A percentile compares a stretch with the other conserved stretches of the same genome.
Conservation (phyloP, 108 stramenopile genomes). For the Skeletonema costatum region DNA sequence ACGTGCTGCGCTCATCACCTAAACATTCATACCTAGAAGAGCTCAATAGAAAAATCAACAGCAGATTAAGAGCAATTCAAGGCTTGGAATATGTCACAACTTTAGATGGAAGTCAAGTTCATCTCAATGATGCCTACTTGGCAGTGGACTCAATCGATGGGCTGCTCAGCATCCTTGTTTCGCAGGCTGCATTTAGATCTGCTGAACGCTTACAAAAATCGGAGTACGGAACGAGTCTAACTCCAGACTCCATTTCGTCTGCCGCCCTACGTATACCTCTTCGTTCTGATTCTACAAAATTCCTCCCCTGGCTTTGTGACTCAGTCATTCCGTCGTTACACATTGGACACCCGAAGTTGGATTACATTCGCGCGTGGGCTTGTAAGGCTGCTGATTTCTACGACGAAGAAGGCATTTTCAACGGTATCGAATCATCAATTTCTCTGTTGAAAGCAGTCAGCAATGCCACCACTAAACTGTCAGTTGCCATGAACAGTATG, state of each 20-base stretch:
- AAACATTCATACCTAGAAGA: conserved; percentile 19
- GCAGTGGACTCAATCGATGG: conserved; percentile 27
- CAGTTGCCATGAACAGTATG: conserved; percentile 26
- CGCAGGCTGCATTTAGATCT: conserved; percentile 48
- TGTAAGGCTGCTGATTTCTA: conserved; percentile 73
- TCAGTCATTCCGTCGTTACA: conserved; percentile 64
- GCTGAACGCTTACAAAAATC: conserved; percentile 57
- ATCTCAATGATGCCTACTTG: conserved; percentile 38
- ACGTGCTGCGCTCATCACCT: conserved; percentile 13
- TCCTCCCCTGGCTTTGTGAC: conserved; percentile 55
- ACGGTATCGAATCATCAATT: conserved; percentile 66
- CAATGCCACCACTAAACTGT: conserved; percentile 31
- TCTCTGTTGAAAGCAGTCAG: conserved; percentile 48
- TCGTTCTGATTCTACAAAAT: conserved; percentile 57
- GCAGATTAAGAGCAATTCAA: conserved; percentile 27
- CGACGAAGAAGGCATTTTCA: conserved; percentile 49
- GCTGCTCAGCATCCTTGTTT: conserved; percentile 37
- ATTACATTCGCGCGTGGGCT: conserved; percentile 61
- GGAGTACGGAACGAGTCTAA: conserved; percentile 39
- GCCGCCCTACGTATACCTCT: conserved; percentile 51
- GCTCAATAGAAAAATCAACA: conserved; percentile 30
- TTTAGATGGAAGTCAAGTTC: conserved; percentile 14
- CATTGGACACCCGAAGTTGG: conserved; percentile 66
- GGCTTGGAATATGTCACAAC: conserved; percentile 19
- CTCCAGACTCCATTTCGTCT: conserved; percentile 47